Percentiles rank a stretch among this genome's conserved stretches.
phyloP scores from a whole-genome alignment of 805 yeast species.

The Tetrapisispora nanseiensis region DNA sequence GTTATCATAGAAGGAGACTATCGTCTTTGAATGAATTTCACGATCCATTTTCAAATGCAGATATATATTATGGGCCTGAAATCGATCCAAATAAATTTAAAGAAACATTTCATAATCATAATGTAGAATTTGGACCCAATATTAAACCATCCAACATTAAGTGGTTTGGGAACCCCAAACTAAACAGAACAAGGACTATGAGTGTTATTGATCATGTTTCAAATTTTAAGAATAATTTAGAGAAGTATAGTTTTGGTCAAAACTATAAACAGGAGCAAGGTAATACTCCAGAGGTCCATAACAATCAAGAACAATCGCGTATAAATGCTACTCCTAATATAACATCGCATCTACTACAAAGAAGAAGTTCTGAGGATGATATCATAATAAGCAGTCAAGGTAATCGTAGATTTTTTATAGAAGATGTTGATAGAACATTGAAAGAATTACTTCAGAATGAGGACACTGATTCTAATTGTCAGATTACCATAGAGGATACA shows the following conservation, averaged over 20 bases:
- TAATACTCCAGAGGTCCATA: too few species aligned
- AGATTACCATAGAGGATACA: constrained; percentile 75
- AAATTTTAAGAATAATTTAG: constrained; percentile 10
- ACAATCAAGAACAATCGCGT: background rate
- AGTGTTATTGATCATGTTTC: constrained; percentile 34
- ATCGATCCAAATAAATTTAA: constrained; percentile 41
- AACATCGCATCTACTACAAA: constrained; percentile 22
- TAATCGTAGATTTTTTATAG: constrained; percentile 47
- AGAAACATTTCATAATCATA: constrained; percentile 21
- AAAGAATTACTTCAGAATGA: constrained; percentile 60
- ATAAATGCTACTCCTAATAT: background rate
- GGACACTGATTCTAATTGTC: constrained; percentile 77
- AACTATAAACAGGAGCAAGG: background rate
- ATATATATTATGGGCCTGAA: constrained; percentile 56
- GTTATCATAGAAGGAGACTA: constrained; percentile 19
- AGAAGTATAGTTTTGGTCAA: background rate
- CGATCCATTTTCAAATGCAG: constrained; percentile 63
- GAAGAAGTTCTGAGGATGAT: constrained; percentile 50
- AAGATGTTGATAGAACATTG: constrained; percentile 65
- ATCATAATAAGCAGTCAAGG: constrained; percentile 31
- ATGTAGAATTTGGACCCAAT: background rate
- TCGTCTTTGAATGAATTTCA: constrained; percentile 40
- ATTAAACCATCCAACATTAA: background rate
- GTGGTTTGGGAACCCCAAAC: constrained; percentile 10
- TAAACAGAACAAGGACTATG: constrained; percentile 49